phyloP scores from a whole-genome alignment of 352 stramenopile species.

The Hyaloperonospora brassicae region DNA sequence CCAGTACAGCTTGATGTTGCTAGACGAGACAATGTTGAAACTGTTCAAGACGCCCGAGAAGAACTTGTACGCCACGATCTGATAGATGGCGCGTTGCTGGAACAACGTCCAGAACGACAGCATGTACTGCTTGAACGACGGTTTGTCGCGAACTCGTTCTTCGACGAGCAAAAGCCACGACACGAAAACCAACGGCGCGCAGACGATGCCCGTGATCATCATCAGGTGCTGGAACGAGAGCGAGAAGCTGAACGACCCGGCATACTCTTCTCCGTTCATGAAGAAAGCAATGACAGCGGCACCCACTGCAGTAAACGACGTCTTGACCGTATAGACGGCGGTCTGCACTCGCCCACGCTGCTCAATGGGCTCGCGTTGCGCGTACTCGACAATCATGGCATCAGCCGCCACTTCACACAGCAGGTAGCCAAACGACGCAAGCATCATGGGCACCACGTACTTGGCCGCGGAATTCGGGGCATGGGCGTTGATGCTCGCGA shows the following conservation, averaged over 20 bases:
- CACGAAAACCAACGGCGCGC: conserved; percentile 25
- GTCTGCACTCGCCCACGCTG: conserved; percentile 39
- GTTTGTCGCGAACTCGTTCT: conserved; percentile 19
- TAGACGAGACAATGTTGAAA: conserved; percentile 47
- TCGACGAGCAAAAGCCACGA: conserved; percentile 35
- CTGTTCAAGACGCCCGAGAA: conserved; percentile 49
- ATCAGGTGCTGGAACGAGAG: conserved; percentile 38
- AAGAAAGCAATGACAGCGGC: conserved; percentile 35
- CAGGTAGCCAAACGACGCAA: conserved; percentile 46
- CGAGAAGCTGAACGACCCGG: conserved; percentile 33
- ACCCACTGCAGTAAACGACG: conserved; percentile 32
- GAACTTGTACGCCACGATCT: conserved; percentile 53
- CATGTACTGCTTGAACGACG: conserved; percentile 27
- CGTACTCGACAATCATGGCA: conserved; percentile 50
- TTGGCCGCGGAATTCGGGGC: conserved; percentile 27
- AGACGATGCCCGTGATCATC: conserved; percentile 30
- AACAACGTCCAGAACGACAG: conserved; percentile 39
- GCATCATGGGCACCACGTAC: conserved; percentile 52
- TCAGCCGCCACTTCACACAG: conserved; percentile 46
- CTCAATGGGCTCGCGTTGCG: conserved; percentile 40
- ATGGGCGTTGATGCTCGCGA: conserved; percentile 26
- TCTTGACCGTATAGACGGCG: conserved; percentile 39
- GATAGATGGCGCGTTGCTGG: conserved; percentile 33
- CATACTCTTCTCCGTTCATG: conserved; percentile 44
- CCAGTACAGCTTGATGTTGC: conserved; percentile 46